Conservation (phyloP, 164 flowering plant species). For the Annona cherimola region DNA sequence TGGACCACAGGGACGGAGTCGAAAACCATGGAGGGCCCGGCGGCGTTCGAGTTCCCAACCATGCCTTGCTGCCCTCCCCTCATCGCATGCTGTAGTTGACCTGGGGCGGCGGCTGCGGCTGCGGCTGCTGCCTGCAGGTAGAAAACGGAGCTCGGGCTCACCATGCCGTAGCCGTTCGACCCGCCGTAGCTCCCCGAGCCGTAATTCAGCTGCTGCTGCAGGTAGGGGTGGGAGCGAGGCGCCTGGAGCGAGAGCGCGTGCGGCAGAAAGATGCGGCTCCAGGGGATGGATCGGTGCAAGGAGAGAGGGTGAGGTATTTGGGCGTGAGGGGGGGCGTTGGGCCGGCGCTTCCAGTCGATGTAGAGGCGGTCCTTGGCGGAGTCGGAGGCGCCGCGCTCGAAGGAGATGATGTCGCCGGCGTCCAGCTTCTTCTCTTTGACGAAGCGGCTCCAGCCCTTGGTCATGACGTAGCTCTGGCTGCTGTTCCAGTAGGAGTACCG, state of each 20-base stretch:
- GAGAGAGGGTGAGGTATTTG: constrained; percentile 12
- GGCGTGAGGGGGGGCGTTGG: constrained; percentile 12
- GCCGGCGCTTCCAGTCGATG: constrained; percentile 84
- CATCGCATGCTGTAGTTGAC: constrained; percentile 6
- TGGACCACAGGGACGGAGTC: constrained; percentile 76
- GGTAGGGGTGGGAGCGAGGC: constrained; percentile 6
- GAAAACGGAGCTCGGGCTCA: constrained; percentile 14
- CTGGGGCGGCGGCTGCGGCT: background rate
- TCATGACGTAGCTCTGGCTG: constrained; percentile 98
- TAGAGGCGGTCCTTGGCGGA: constrained; percentile 43
- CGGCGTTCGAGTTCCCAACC: constrained; percentile 1
- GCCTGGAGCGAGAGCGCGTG: constrained; percentile 1
- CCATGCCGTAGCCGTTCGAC: constrained; percentile 18
- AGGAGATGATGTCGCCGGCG: constrained; percentile 86
- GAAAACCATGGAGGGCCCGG: constrained; percentile 28
- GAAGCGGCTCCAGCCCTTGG: constrained; percentile 96
- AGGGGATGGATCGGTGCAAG: constrained; percentile 24
- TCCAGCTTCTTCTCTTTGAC: constrained; percentile 93
- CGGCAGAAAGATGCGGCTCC: constrained; percentile 31
- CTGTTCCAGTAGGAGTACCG: constrained; percentile 97
- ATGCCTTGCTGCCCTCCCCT: constrained; percentile 12
- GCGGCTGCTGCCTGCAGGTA: constrained; percentile 15
- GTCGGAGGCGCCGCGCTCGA: constrained; percentile 63
- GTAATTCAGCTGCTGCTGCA: constrained; percentile 17
- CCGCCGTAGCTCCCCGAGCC: constrained; percentile 6